Evolutionary conservation across 2,329 filamentous ascomycete species (phyloP).

Genomic region (Nemania sp.): DNA sequence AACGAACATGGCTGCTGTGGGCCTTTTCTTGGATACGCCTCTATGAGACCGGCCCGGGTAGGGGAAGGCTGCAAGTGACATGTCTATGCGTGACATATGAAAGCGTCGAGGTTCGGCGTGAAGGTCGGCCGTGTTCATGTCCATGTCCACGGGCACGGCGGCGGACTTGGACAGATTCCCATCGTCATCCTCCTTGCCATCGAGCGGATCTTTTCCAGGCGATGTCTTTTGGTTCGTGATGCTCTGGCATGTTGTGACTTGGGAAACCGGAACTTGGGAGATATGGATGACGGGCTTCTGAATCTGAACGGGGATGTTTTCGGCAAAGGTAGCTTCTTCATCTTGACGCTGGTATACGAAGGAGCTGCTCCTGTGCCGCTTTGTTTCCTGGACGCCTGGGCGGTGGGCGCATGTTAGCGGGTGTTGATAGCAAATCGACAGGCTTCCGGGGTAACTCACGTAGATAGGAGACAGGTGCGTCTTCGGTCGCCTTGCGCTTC

Average conservation of each 20-base stretch:
- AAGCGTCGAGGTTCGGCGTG: slow-evolving; percentile 53
- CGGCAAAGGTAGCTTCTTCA: slow-evolving; percentile 35
- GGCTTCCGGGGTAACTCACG: slow-evolving; percentile 44
- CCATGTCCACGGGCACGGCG: neutral
- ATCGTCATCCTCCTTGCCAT: slow-evolving; percentile 4
- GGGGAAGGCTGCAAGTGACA: slow-evolving; percentile 39
- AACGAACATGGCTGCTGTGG: slow-evolving; percentile 56
- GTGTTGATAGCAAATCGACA: slow-evolving; percentile 3
- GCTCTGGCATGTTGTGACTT: slow-evolving; percentile 34
- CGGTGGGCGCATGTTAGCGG: slow-evolving; percentile 12
- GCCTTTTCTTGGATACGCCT: slow-evolving; percentile 48
- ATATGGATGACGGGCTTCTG: slow-evolving; percentile 52
- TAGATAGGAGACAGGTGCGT: slow-evolving; percentile 58
- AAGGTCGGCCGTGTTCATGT: neutral
- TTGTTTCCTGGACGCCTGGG: slow-evolving; percentile 56
- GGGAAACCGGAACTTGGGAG: slow-evolving; percentile 45
- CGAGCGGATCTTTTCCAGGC: slow-evolving; percentile 6
- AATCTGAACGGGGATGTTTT: slow-evolving; percentile 30
- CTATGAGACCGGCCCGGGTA: slow-evolving; percentile 33
- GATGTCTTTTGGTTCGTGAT: slow-evolving; percentile 21
- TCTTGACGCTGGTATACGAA: slow-evolving; percentile 61
- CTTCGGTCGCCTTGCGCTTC: slow-evolving; percentile 62
- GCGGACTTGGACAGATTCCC: slow-evolving; percentile 15
- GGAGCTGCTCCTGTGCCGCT: slow-evolving; percentile 55
- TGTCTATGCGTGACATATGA: slow-evolving; percentile 56